Conservation (phyloP, 306 rosid genomes). For the Bauhinia variegata region DNA sequence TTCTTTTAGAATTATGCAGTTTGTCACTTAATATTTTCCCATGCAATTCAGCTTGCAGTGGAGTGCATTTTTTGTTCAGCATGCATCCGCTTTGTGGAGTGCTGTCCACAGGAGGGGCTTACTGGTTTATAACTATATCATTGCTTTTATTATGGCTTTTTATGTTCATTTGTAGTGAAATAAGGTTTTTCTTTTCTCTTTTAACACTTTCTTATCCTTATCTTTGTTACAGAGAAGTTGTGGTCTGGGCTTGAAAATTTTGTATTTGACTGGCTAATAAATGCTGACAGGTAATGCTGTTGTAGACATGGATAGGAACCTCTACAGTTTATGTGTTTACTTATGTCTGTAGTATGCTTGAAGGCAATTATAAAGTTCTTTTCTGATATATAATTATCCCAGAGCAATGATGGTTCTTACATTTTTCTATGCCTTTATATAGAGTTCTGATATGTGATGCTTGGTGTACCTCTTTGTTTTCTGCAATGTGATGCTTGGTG, state of each 20-base stretch:
- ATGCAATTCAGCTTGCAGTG: slow-evolving; percentile 85
- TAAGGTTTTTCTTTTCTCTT: slow-evolving; percentile 1
- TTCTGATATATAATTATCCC: slow-evolving; percentile 23
- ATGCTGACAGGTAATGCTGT: slow-evolving; percentile 85
- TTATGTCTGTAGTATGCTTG: background rate
- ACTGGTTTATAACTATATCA: slow-evolving; percentile 62
- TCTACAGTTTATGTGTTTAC: slow-evolving; percentile 3
- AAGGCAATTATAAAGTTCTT: background rate
- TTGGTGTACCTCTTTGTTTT: too few relatives aligned
- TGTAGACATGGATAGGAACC: slow-evolving; percentile 22
- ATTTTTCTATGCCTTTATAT: too few relatives aligned
- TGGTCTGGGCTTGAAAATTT: slow-evolving; percentile 99
- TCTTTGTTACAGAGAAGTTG: slow-evolving; percentile 76
- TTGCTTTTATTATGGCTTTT: slow-evolving; percentile 3
- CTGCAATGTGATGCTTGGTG: too few relatives aligned
- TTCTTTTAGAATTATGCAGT: background rate
- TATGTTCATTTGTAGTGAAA: slow-evolving; percentile 1
- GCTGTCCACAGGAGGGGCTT: slow-evolving; percentile 99
- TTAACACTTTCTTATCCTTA: background rate
- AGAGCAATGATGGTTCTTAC: slow-evolving; percentile 12
- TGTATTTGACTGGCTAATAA: slow-evolving; percentile 97
- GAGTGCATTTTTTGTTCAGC: slow-evolving; percentile 99
- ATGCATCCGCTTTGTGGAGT: slow-evolving; percentile 96
- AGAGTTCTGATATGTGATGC: too few relatives aligned
- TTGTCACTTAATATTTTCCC: slow-evolving; percentile 29